Percentiles rank a stretch among this genome's conserved stretches.
Conservation (phyloP, 176 grass and related monocot genomes). For the Bolboschoenus planiculmis region DNA sequence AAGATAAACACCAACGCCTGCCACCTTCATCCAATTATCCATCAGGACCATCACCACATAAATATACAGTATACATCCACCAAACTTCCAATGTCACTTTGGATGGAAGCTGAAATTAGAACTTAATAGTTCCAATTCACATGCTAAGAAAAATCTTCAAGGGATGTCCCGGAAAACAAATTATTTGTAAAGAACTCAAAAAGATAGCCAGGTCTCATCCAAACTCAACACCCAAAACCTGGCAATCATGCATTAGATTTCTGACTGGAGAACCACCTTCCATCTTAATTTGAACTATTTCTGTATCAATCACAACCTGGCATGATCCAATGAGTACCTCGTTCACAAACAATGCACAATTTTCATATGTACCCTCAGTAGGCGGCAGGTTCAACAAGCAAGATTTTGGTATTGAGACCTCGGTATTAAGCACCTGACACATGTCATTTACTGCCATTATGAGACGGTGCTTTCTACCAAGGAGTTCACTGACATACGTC, state of each 20-base stretch:
- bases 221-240: constrained; percentile 36
- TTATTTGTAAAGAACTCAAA: background rate
- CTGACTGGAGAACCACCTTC: background rate
- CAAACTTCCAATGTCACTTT: background rate
- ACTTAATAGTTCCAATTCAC: background rate
- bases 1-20: background rate
- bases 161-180: background rate
- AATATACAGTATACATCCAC: background rate
- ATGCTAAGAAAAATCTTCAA: background rate
- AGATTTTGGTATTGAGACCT: constrained; percentile 35
- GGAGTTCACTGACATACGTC: constrained; percentile 54
- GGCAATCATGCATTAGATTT: constrained; percentile 5
- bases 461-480: constrained; percentile 86
- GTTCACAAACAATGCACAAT: constrained; percentile 30
- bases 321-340: constrained; percentile 20
- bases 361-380: constrained; percentile 32
- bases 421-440: constrained; percentile 27
- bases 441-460: constrained; percentile 37
- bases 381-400: constrained; percentile 65
- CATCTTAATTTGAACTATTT: constrained; percentile 30
- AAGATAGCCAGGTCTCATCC: constrained; percentile 1
- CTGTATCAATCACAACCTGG: constrained; percentile 24
- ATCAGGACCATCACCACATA: background rate
- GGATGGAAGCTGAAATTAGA: background rate
- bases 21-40: background rate